phyloP scores from a whole-genome alignment of 768 basidiomycete genomes.

The Leucosporidium scottii region DNA sequence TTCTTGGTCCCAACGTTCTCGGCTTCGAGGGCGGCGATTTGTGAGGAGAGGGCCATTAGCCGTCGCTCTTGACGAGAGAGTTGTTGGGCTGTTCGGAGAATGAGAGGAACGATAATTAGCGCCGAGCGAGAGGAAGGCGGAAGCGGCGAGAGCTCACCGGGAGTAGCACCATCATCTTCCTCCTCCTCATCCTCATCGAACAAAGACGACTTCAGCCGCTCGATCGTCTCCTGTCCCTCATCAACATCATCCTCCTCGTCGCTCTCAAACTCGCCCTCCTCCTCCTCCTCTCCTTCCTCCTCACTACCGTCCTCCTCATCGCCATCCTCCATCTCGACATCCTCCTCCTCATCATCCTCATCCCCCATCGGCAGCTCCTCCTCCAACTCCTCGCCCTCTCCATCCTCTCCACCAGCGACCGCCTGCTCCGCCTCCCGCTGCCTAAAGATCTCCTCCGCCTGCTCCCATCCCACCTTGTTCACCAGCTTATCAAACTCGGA shows the following conservation, averaged over 20 bases:
- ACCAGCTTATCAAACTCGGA: constrained; percentile 45
- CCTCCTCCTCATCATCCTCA: constrained; percentile 36
- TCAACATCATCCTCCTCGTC: constrained; percentile 41
- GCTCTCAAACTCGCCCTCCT: constrained; percentile 38
- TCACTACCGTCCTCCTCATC: constrained; percentile 29
- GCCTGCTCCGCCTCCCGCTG: constrained; percentile 39
- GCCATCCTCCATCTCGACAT: constrained; percentile 17
- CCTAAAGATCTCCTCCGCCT: constrained; percentile 34
- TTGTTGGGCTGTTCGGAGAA: constrained; percentile 7
- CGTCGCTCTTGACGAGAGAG: constrained; percentile 73
- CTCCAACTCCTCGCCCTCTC: constrained; percentile 32
- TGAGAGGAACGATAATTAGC: too few relatives aligned
- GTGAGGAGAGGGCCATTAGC: constrained; percentile 61
- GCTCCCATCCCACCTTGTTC: constrained; percentile 10
- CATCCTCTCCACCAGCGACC: constrained; percentile 42
- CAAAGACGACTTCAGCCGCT: constrained; percentile 66
- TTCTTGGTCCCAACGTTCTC: constrained; percentile 83
- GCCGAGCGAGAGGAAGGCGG: not conserved
- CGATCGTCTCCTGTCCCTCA: constrained; percentile 48
- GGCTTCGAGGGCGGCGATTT: constrained; percentile 73
- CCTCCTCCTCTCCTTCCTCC: constrained; percentile 6
- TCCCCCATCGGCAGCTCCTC: constrained; percentile 31
- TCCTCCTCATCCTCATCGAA: constrained; percentile 65
- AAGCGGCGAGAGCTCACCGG: constrained; percentile 19
- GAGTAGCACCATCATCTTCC: constrained; percentile 36